Base-by-base conservation (phyloP, 2,329 filamentous ascomycete genomes). In the Sporothrix pallida region DNA sequence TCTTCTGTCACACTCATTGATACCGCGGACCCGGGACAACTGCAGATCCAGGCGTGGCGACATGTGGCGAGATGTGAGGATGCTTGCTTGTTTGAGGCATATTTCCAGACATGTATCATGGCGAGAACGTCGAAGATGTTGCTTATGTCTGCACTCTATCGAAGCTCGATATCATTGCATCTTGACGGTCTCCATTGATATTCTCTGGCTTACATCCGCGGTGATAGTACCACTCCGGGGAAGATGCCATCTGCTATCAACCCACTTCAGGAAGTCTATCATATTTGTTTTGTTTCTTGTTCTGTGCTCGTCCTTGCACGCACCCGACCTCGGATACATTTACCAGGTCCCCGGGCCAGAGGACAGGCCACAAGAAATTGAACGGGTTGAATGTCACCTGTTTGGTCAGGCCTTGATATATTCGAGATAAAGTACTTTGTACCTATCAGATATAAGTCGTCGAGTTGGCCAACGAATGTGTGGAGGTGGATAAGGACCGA, bases 401-500 rank as follows among this genome's bases (percentile, higher is more conserved):
- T 56, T 56, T 20, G 52, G 20, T 56, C 52, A 12, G 17, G 31
- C 31, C 4, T 5, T 37, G 31, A 5, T 37, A 37, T 37, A 37
- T 5, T 37, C 2, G 31, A 37, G 31, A 7, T 37, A 37, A 7
- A 37, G 31, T 37, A 37, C 31, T 37, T 37, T 6, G 31, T 7
- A 37, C 31, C 20, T 56, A 26, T 56, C 20, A 4, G 9, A 56
- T 23, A 56, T 26, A 37, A 37, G 31, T 37, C 2, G 31, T 37
- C 7, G 3, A 5, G 31, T 5, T 37, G 4, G 4, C 7, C 31
- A 7, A 37, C 6, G 31, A 37, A 44, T 15, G 3, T 65, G 60
- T 46, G 62, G 62, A 67, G 42, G 42, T 48, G 62, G 62, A 26
- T 63, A 63, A 63, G 58, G 31, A 17, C 56, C 31, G 31, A n/a